Conservation (phyloP, 805 yeast species). For the Suhomyces prunicola region DNA sequence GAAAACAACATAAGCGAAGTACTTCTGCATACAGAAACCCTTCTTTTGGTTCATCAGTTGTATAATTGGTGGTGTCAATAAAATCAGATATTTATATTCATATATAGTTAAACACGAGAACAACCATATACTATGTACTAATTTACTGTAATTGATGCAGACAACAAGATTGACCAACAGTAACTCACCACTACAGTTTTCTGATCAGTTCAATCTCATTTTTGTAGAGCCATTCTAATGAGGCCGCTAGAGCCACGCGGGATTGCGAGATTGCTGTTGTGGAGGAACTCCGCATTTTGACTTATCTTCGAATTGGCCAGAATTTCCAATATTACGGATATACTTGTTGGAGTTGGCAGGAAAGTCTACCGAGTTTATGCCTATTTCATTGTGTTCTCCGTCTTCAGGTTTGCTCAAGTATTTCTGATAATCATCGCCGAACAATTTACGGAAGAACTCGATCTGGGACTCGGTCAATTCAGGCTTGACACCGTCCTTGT, state of each 20-base stretch:
- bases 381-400: background rate
- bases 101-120: background rate
- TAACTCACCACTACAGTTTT: too few species aligned
- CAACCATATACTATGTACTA: background rate
- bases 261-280: conserved; percentile 12
- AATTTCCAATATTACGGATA: background rate
- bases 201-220: too few species aligned
- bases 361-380: background rate
- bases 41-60: too few species aligned
- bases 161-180: background rate
- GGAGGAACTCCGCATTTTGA: conserved; percentile 7
- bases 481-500: background rate
- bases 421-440: conserved; percentile 1
- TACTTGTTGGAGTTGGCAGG: conserved; percentile 2
- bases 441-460: background rate
- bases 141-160: background rate
- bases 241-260: conserved; percentile 6
- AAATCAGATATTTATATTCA: background rate
- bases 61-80: too few species aligned
- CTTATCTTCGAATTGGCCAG: conserved; percentile 2
- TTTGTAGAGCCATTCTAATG: too few species aligned
- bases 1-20: too few species aligned
- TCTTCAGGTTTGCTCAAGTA: background rate
- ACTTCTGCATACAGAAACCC: too few species aligned
- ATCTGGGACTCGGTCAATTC: background rate